Conservation (phyloP, 352 stramenopile species). For the Globisporangium sylvaticum region DNA sequence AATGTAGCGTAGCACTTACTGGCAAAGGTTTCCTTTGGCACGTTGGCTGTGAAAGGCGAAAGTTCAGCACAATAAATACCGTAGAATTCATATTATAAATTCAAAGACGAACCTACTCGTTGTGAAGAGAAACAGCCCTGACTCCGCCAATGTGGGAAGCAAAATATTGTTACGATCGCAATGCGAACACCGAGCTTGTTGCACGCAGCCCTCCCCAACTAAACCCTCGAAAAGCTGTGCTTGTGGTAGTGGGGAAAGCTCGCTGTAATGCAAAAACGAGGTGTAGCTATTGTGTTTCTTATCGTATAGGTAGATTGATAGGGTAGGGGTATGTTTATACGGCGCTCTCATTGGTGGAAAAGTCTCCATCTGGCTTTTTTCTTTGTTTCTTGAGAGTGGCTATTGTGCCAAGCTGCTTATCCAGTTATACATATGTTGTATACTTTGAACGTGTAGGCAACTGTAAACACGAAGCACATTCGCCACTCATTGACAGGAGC, state of each 20-base stretch:
- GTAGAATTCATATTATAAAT: neutral
- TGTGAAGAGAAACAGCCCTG: neutral
- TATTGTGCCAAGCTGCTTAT: neutral
- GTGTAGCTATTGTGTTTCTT: neutral
- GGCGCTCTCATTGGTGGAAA: neutral
- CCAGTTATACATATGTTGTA: neutral
- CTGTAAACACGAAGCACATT: too few relatives aligned
- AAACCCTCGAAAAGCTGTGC: too few relatives aligned
- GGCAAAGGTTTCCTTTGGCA: neutral
- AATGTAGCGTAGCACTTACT: neutral
- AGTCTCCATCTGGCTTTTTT: slow-evolving; percentile 4
- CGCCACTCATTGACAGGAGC: too few relatives aligned
- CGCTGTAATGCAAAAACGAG: neutral
- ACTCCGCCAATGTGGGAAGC: too few relatives aligned
- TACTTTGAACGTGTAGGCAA: too few relatives aligned
- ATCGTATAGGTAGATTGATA: too few relatives aligned
- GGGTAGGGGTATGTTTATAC: neutral
- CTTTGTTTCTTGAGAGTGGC: neutral
- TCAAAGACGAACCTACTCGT: neutral
- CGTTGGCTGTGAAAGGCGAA: neutral
- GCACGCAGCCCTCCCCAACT: too few relatives aligned
- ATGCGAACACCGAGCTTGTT: too few relatives aligned
- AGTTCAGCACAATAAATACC: neutral
- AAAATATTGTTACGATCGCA: too few relatives aligned
- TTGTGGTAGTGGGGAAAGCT: too few relatives aligned